Conservation (phyloP, 2,329 filamentous ascomycete species). For the Sporothrix luriei region DNA sequence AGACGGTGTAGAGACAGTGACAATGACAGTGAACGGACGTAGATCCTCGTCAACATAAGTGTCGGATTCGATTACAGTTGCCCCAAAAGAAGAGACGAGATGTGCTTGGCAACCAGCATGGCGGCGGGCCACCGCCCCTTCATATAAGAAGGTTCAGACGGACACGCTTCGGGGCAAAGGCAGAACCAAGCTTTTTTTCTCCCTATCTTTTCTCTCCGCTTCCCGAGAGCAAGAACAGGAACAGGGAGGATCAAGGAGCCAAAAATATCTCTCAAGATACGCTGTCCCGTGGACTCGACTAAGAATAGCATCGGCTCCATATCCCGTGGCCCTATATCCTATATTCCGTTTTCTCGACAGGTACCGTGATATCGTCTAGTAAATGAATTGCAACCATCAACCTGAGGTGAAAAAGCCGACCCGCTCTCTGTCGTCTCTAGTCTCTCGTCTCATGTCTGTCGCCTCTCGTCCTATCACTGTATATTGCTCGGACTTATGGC, state of each 20-base stretch:
- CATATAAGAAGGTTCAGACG: neutral
- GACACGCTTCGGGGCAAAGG: neutral
- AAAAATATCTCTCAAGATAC: constrained; percentile 12
- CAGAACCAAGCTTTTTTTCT: neutral
- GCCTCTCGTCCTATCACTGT: neutral
- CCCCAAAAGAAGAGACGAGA: neutral
- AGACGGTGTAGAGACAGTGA: neutral
- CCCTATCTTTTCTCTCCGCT: neutral
- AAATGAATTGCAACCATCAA: constrained; percentile 9
- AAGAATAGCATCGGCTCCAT: constrained; percentile 6
- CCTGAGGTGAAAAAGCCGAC: neutral
- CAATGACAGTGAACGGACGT: no score
- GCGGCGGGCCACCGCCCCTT: neutral
- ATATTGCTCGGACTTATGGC: neutral
- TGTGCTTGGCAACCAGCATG: neutral
- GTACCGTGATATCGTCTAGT: neutral
- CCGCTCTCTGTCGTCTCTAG: neutral
- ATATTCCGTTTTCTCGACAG: no score
- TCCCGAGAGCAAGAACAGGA: neutral
- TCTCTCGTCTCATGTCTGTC: no score
- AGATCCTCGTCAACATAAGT: neutral
- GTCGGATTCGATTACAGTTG: neutral
- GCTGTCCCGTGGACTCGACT: neutral
- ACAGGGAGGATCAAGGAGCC: neutral
- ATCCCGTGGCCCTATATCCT: neutral